Evolutionary conservation across 163 green algal genomes (phyloP).

Genomic region (Coccomyxa subellipsoidea): DNA sequence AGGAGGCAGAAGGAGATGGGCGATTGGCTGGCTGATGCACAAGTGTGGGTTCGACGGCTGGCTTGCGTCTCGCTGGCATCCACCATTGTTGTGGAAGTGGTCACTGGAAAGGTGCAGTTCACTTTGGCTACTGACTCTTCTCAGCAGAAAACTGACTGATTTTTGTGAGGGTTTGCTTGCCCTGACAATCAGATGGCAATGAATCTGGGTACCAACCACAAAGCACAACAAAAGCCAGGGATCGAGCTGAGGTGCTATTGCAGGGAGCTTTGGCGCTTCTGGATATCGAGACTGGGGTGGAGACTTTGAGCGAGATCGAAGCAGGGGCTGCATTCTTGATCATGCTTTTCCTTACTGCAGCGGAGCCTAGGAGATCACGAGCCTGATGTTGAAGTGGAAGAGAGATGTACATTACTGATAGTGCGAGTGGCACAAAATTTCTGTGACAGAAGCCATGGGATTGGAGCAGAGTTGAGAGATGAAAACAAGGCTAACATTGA

Average conservation of each 20-base stretch:
- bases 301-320: conserved; percentile 29
- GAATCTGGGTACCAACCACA: not conserved
- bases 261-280: conserved; percentile 29
- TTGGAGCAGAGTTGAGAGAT: too few relatives aligned
- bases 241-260: not conserved
- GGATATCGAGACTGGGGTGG: conserved; percentile 29
- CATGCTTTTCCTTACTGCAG: conserved; percentile 22
- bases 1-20: not conserved
- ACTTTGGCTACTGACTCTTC: not conserved
- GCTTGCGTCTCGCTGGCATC: conserved; percentile 26
- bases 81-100: conserved; percentile 24
- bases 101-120: conserved; percentile 30
- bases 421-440: not conserved
- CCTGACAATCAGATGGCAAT: not conserved
- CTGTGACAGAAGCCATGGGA: not conserved
- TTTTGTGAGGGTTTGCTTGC: not conserved
- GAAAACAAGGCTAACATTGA: too few relatives aligned
- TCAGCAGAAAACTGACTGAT: not conserved
- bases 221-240: too few relatives aligned
- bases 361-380: not conserved
- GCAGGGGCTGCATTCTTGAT: conserved; percentile 25
- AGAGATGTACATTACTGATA: too few relatives aligned
- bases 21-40: not conserved
- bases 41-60: conserved; percentile 14
- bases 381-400: not conserved